Evolutionary conservation across 129 eudicot genomes (phyloP).

Genomic region (Gnaphalium uliginosum): DNA sequence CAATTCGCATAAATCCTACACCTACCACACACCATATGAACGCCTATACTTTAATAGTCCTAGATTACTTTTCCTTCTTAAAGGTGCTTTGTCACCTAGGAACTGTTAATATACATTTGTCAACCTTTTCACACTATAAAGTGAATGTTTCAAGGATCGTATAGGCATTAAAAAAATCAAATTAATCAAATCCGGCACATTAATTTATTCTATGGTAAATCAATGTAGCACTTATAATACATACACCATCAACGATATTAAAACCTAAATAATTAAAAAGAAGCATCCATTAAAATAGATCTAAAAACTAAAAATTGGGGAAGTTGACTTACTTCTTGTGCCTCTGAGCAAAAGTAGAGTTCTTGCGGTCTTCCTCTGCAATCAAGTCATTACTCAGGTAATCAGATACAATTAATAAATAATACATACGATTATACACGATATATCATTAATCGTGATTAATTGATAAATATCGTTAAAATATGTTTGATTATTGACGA

Average conservation of each 20-base stretch:
- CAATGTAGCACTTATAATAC: neutral
- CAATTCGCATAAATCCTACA: neutral
- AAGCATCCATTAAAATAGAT: neutral
- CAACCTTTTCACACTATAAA: slow-evolving; percentile 5
- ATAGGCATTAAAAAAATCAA: neutral
- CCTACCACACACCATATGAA: neutral
- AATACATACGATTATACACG: neutral
- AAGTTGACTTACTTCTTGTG: slow-evolving; percentile 45
- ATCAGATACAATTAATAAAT: slow-evolving; percentile 2
- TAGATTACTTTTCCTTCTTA: neutral
- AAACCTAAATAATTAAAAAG: neutral
- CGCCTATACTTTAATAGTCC: neutral
- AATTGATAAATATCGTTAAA: neutral
- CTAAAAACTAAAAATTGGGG: neutral
- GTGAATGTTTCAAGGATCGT: neutral
- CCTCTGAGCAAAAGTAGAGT: slow-evolving; percentile 62
- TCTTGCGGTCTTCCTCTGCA: slow-evolving; percentile 73
- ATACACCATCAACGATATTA: slow-evolving; percentile 2
- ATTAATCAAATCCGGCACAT: neutral
- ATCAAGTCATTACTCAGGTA: neutral
- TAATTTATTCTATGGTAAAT: neutral
- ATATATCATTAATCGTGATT: neutral
- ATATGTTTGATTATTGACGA: neutral
- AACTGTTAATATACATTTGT: neutral
- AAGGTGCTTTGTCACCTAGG: neutral